Percentiles rank a stretch among this genome's conserved stretches.
Conservation (phyloP, 257 asterid species). For the Cordia subcordata region DNA sequence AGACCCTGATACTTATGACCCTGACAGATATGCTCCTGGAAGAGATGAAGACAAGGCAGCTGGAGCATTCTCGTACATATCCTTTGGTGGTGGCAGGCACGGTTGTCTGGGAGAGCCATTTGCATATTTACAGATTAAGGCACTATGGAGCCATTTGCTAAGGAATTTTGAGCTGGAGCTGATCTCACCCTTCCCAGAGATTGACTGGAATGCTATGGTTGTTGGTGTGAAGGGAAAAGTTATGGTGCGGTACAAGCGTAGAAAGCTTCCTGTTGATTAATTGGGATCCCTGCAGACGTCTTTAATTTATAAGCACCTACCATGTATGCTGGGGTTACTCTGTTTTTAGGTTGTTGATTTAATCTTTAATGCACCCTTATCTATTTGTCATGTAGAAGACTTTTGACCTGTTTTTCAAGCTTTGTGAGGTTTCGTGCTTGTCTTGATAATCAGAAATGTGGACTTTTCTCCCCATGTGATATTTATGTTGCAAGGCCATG, state of each 20-base stretch:
- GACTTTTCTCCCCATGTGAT: neutral
- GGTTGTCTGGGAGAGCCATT: conserved; percentile 97
- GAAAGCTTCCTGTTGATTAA: conserved; percentile 15
- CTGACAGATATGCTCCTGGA: conserved; percentile 77
- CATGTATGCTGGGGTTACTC: neutral
- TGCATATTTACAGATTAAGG: conserved; percentile 89
- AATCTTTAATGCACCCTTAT: neutral
- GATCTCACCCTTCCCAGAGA: conserved; percentile 52
- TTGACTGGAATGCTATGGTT: conserved; percentile 60
- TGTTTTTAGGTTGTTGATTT: neutral
- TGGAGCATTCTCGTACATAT: conserved; percentile 86
- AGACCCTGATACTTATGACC: conserved; percentile 72
- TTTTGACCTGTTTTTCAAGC: neutral
- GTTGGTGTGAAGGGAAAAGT: conserved; percentile 54
- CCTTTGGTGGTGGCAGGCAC: conserved; percentile 96
- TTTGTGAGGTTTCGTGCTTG: neutral
- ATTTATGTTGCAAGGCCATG: too few relatives aligned
- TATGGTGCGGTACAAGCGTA: conserved; percentile 33
- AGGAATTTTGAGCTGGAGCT: conserved; percentile 65
- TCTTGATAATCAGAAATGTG: neutral
- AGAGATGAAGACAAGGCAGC: conserved; percentile 93
- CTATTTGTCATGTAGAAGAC: neutral
- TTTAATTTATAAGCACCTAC: neutral
- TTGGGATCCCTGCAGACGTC: neutral
- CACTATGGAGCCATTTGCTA: conserved; percentile 93